Evolutionary conservation across 2,329 filamentous ascomycete species (phyloP).

Genomic region (Orbilia blumenaviensis): DNA sequence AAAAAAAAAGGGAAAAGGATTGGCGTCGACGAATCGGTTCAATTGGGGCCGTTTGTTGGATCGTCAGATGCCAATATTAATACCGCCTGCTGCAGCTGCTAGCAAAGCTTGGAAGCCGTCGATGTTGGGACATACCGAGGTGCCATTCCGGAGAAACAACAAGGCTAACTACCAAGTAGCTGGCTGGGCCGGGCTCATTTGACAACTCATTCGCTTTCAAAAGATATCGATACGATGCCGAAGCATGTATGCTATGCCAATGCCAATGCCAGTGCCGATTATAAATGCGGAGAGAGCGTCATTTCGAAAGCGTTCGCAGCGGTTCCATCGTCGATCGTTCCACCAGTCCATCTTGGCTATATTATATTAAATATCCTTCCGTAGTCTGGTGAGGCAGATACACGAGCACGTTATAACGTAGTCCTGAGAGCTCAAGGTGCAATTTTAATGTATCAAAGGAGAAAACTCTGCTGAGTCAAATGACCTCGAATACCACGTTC

Average conservation of each 20-base stretch:
- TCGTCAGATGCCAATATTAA: constrained; percentile 38
- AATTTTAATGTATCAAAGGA: not conserved
- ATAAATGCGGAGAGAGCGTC: constrained; percentile 19
- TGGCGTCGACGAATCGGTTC: constrained; percentile 37
- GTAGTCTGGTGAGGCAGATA: constrained; percentile 13
- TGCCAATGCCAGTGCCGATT: not conserved
- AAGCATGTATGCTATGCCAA: too few relatives aligned
- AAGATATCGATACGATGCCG: too few relatives aligned
- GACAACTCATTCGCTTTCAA: too few relatives aligned
- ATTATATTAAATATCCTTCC: not conserved
- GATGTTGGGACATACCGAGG: constrained; percentile 27
- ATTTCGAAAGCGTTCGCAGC: constrained; percentile 5
- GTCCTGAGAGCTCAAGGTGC: constrained; percentile 16
- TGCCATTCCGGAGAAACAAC: not conserved
- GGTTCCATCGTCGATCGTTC: not conserved
- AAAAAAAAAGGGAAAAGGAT: too few relatives aligned
- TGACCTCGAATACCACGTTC: constrained; percentile 37
- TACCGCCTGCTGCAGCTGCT: not conserved
- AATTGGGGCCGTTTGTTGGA: constrained; percentile 32
- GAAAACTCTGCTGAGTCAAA: constrained; percentile 38
- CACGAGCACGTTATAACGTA: too few relatives aligned
- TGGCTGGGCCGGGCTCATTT: not conserved
- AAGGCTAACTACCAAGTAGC: not conserved
- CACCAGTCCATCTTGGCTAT: not conserved
- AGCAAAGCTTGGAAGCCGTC: constrained; percentile 1